phyloP scores from a whole-genome alignment of 2,329 filamentous ascomycete species.

The Didymella pinodella region DNA sequence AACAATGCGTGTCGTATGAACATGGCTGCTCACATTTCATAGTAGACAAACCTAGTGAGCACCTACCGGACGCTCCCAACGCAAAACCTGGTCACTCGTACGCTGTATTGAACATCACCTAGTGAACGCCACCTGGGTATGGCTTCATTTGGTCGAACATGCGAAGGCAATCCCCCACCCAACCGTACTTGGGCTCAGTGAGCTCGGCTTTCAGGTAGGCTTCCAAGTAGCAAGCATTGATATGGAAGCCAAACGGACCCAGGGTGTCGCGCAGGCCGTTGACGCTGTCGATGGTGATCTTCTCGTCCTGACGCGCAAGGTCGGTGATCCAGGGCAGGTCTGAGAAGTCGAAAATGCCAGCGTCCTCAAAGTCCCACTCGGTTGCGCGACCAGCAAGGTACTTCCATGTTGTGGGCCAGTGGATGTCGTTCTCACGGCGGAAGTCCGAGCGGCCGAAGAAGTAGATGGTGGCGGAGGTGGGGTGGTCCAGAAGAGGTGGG shows the following conservation, averaged over 20 bases:
- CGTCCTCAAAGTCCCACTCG: slow-evolving; percentile 35
- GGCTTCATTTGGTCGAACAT: slow-evolving; percentile 22
- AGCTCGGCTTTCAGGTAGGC: slow-evolving; percentile 25
- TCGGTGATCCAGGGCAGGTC: slow-evolving; percentile 35
- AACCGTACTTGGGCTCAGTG: neutral
- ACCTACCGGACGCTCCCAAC: too few relatives aligned
- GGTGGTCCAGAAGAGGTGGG: slow-evolving; percentile 20
- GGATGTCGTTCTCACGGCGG: slow-evolving; percentile 93
- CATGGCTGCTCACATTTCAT: too few relatives aligned
- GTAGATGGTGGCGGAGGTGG: slow-evolving; percentile 23
- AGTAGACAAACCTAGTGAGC: too few relatives aligned
- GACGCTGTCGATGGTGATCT: slow-evolving; percentile 4
- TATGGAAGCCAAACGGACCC: slow-evolving; percentile 21
- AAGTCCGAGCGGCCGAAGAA: slow-evolving; percentile 70
- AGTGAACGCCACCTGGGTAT: neutral
- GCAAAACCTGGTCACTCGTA: neutral
- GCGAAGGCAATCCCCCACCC: slow-evolving; percentile 23
- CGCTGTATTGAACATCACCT: neutral
- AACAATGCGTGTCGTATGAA: neutral
- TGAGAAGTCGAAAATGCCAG: slow-evolving; percentile 33
- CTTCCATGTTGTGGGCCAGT: slow-evolving; percentile 72
- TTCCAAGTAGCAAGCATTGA: slow-evolving; percentile 30
- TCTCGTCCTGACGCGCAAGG: slow-evolving; percentile 20
- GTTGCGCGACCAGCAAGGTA: slow-evolving; percentile 28
- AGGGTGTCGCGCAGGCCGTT: slow-evolving; percentile 14